Base-by-base conservation (phyloP, 345 rosid species). In the Citrus glauca region DNA sequence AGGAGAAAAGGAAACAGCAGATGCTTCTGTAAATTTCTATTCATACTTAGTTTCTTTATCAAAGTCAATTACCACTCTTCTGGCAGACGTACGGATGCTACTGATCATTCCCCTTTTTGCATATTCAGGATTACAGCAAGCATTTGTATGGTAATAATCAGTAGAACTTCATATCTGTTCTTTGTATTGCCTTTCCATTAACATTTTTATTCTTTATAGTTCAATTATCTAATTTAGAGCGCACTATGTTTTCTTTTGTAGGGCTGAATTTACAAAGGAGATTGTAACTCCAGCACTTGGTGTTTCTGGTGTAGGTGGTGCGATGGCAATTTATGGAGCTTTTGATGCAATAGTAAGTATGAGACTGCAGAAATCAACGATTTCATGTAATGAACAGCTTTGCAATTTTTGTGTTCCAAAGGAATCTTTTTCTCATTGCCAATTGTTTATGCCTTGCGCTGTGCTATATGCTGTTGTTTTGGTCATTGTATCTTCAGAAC, bases 211-310 rank as follows among this genome's bases (percentile, higher is more conserved):
- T 65, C 27, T n/a, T 30, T 27, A 45, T 68, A 9, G 35, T 78
- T 35, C 71, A 42, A 25, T 27, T 62, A 28, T 69, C 40, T 67
- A 67, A 35, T 74, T 60, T 42, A 50, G 45, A 30, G 22, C n/a
- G 20, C 28, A 20, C 62, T 45, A 4, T 24, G 1, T 75, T 42
- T 74, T 74, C 77, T 69, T 56, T 82, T 56, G 64, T 68, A 95
- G 98, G 95, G 97, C 98, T 68, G 95, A 88, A 80, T 95, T 91
- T 84, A 95, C 98, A 71, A 91, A 93, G 90, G 91, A 93, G 59
- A 32, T 95, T 68, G 97, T 90, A 72, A 88, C 88, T 71, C 98
- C 98, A 27, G 86, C 90, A 20, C 87, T 95, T 75, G 98, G 98
- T 69, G 93, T 85, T 64, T 78, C 95, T 73, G 97, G 98, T 75